A percentile compares a stretch with the other conserved stretches of the same genome.
Conservation (phyloP, 1,284 basidiomycete species). For the Cryptococcus amylolentus region DNA sequence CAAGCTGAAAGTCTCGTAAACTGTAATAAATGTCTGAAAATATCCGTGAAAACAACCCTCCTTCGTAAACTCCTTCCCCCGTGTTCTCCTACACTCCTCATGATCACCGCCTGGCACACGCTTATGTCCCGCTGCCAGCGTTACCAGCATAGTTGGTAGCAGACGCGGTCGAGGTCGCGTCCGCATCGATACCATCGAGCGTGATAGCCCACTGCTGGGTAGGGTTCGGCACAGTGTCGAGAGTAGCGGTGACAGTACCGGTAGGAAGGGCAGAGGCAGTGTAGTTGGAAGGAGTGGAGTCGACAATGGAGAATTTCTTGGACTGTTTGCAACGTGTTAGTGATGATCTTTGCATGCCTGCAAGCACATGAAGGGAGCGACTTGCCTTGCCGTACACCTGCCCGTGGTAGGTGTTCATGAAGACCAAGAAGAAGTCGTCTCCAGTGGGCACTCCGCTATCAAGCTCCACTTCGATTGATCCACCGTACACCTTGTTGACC, state of each 20-base stretch:
- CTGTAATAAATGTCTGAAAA: too few species aligned
- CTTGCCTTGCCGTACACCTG: slow-evolving; percentile 42
- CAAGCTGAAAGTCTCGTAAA: background rate
- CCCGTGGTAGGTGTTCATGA: slow-evolving; percentile 44
- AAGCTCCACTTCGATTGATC: slow-evolving; percentile 46
- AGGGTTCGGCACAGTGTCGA: slow-evolving; percentile 37
- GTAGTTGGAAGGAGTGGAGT: slow-evolving; percentile 31
- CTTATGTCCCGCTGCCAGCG: slow-evolving; percentile 18
- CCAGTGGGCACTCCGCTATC: slow-evolving; percentile 32
- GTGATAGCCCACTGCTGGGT: slow-evolving; percentile 47
- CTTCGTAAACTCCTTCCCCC: too few species aligned
- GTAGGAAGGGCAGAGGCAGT: slow-evolving; percentile 37
- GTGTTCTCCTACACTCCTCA: background rate
- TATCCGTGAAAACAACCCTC: too few species aligned
- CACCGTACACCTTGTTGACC: slow-evolving; percentile 40
- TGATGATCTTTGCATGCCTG: background rate
- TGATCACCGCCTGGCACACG: too few species aligned
- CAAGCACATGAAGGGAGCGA: background rate
- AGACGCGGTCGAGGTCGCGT: slow-evolving; percentile 24
- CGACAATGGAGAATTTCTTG: slow-evolving; percentile 40
- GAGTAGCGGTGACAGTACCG: slow-evolving; percentile 39
- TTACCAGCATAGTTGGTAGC: slow-evolving; percentile 19
- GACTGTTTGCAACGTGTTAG: slow-evolving; percentile 17
- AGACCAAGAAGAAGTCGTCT: slow-evolving; percentile 36
- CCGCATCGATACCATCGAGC: slow-evolving; percentile 38